Evolutionary conservation across 164 flowering plant species (phyloP), one percentile per base, ranked within the genome.

Genomic region (Stephania yunnanensis): DNA sequence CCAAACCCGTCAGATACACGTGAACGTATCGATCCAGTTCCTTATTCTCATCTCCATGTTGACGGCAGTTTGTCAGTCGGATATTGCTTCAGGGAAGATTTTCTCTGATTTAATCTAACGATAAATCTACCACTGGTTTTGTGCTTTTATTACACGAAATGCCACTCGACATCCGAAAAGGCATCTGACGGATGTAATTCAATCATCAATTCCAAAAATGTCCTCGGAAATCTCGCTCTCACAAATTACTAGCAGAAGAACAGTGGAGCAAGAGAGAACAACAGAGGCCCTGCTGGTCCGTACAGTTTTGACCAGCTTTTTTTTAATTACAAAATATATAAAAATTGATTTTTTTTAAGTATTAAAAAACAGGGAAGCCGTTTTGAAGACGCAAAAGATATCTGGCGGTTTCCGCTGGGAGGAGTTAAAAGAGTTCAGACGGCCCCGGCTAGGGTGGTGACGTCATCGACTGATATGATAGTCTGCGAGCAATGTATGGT

Each of bases 381-480:
- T 7, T 7, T 69, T 42, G 64, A 52, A 20, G 77, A 83, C 78
- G 85, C 84, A 83, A 81, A 85, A 79, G 84, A 81, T 36, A 36
- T 83, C 77, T 78, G 74, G 71, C 80, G 79, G 75, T 76, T 46
- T 70, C 17, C 25, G 25, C 20, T 22, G 52, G 71, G 45, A 19
- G 67, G 25, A 66, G 42, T 36, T 36, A 36, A 46, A 53, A 20
- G 20, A 53, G n/a, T 15, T 42, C 7, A 55, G 19, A 9, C 55
- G 68, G 71, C 76, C 82, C 75, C 78, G 81, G 31, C 25, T 52
- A 46, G 74, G 71, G 66, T 2, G 66, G 66, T 79, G 83, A 83
- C 78, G 80, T 81, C 81, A 72, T 45, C 74, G 53, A 1, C 53
- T 36, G 42, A 36, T 36, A 36, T 50, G 55, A 50, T 50, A 61